Percentiles rank a stretch among this genome's conserved stretches.
Conservation (phyloP, 1,284 basidiomycete genomes). For the Sporisorium exsertum region DNA sequence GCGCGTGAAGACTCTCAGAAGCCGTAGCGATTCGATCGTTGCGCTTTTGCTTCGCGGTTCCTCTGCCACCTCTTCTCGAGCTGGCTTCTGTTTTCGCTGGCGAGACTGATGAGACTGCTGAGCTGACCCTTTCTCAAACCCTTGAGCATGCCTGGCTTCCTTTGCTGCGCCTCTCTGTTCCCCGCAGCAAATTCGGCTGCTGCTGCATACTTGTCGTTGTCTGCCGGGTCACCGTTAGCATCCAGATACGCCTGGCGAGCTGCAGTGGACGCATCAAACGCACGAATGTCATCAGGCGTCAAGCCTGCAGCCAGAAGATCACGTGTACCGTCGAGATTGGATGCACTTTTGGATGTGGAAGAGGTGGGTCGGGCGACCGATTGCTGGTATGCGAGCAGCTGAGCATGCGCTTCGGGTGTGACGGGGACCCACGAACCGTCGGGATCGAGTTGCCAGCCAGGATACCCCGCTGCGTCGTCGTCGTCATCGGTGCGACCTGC, state of each 20-base stretch:
- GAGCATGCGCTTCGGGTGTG: slow-evolving; percentile 64
- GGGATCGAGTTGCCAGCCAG: slow-evolving; percentile 66
- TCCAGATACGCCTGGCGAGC: slow-evolving; percentile 40
- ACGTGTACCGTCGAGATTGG: slow-evolving; percentile 44
- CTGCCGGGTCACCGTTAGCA: slow-evolving; percentile 17
- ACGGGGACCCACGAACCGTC: slow-evolving; percentile 67
- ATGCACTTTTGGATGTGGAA: slow-evolving; percentile 10
- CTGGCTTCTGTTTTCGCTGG: slow-evolving; percentile 52
- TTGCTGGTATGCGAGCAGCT: slow-evolving; percentile 49
- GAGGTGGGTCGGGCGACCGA: slow-evolving; percentile 3
- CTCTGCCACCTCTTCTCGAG: slow-evolving; percentile 61
- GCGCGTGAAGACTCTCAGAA: slow-evolving; percentile 1
- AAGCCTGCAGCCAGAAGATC: slow-evolving; percentile 28
- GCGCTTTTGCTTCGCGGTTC: slow-evolving; percentile 25
- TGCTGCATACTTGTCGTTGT: slow-evolving; percentile 42
- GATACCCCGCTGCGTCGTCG: slow-evolving; percentile 30
- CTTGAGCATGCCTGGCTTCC: slow-evolving; percentile 53
- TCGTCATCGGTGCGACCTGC: not conserved
- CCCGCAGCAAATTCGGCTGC: slow-evolving; percentile 39
- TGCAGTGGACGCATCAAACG: slow-evolving; percentile 52
- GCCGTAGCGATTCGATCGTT: slow-evolving; percentile 35
- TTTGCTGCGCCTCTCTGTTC: slow-evolving; percentile 26
- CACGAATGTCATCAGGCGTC: slow-evolving; percentile 22
- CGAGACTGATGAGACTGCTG: slow-evolving; percentile 57
- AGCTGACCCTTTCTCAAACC: slow-evolving; percentile 62